Evolutionary conservation across 2,329 filamentous ascomycete genomes (phyloP).

Genomic region (Cladosporium sp.): DNA sequence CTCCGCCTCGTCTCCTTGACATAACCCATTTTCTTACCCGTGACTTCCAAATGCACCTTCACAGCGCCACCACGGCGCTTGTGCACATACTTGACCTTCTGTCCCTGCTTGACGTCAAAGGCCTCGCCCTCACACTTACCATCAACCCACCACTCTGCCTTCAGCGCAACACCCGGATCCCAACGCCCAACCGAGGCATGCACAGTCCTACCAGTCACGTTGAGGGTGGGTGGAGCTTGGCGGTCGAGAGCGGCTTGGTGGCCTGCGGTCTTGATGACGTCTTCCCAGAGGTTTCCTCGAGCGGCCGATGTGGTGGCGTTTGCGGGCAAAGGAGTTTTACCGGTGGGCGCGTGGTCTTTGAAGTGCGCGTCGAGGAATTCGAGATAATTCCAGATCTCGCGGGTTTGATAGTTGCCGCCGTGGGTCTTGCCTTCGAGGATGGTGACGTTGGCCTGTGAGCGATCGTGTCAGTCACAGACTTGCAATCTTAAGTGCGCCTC

Average conservation of each 20-base stretch:
- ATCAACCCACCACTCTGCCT: constrained; percentile 38
- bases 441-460: constrained; percentile 36
- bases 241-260: constrained; percentile 36
- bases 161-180: constrained; percentile 40
- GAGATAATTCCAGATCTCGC: constrained; percentile 38
- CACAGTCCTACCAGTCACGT: constrained; percentile 17
- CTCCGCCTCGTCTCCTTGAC: constrained; percentile 15
- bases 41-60: constrained; percentile 3
- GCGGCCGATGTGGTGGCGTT: constrained; percentile 26
- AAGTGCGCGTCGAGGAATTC: constrained; percentile 37
- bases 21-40: constrained; percentile 13
- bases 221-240: constrained; percentile 35
- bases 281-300: constrained; percentile 39
- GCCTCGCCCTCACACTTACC: constrained; percentile 27
- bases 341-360: constrained; percentile 36
- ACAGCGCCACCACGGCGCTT: background rate
- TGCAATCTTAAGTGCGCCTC: background rate
- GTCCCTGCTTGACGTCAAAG: constrained; percentile 32
- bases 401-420: constrained; percentile 38
- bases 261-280: constrained; percentile 37
- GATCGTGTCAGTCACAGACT: background rate
- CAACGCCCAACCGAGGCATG: constrained; percentile 35
- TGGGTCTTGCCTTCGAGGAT: constrained; percentile 35
- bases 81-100: constrained; percentile 21
- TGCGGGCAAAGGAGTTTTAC: constrained; percentile 32